Conservation (phyloP, 306 rosid species). For the Quercus bicolor region DNA sequence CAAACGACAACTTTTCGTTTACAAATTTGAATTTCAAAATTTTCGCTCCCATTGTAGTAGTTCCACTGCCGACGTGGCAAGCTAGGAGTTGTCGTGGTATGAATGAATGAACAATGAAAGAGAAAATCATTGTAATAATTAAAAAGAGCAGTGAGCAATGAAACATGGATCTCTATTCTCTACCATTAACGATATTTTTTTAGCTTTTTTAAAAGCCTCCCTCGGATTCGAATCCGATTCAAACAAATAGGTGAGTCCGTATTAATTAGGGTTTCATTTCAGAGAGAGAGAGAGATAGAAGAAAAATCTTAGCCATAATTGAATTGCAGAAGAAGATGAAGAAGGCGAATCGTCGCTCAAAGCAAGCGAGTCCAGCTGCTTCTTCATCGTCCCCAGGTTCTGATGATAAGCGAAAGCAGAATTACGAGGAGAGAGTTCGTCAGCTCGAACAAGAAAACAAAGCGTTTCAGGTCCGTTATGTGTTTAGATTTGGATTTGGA, state of each 20-base stretch:
- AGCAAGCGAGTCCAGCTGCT: constrained; percentile 47
- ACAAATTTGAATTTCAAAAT: constrained; percentile 41
- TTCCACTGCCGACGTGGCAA: constrained; percentile 8
- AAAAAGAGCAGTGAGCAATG: neutral
- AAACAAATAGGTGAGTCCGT: neutral
- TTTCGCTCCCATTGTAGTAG: constrained; percentile 42
- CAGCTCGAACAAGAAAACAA: constrained; percentile 54
- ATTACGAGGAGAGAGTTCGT: constrained; percentile 40
- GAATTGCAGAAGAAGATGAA: constrained; percentile 38
- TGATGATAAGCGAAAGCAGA: constrained; percentile 24
- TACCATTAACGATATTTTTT: neutral
- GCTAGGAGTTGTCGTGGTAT: too few species aligned
- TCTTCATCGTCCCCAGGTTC: constrained; percentile 26
- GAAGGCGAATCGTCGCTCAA: constrained; percentile 62
- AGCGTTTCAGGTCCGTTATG: constrained; percentile 52
- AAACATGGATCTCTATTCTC: neutral
- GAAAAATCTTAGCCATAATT: neutral
- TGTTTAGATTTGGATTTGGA: neutral
- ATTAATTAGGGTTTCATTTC: constrained; percentile 4
- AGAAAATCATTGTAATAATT: neutral
- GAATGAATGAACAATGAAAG: too few species aligned
- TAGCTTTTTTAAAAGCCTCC: neutral
- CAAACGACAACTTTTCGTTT: neutral
- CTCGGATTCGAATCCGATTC: neutral
- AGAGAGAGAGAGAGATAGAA: too few species aligned